Evolutionary conservation across 1,139 yeast genomes (phyloP).

Genomic region (Arxiozyma bovina): DNA sequence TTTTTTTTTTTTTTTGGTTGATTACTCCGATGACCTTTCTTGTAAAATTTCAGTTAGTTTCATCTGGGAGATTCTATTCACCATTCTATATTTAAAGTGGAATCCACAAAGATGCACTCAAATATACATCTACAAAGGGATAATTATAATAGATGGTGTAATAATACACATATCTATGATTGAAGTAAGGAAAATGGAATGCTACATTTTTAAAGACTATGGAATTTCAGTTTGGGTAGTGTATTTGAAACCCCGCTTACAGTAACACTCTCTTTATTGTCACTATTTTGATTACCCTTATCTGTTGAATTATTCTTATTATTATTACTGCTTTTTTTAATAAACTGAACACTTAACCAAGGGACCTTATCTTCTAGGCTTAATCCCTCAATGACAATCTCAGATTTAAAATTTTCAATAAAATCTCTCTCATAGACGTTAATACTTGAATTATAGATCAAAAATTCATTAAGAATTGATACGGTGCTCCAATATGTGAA

Average conservation of each 20-base stretch:
- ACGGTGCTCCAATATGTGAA: slow-evolving; percentile 84
- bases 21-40: not conserved
- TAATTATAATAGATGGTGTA: not conserved
- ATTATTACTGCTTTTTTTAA: not conserved
- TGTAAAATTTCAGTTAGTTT: too few species aligned
- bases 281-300: not conserved
- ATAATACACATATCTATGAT: not conserved
- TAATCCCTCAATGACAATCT: slow-evolving; percentile 38
- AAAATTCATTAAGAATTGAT: slow-evolving; percentile 78
- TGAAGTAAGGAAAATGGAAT: not conserved
- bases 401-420: slow-evolving; percentile 70
- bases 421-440: slow-evolving; percentile 76
- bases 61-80: too few species aligned
- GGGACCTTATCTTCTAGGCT: slow-evolving; percentile 24
- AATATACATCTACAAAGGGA: not conserved
- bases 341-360: slow-evolving; percentile 24
- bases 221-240: slow-evolving; percentile 23
- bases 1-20: too few species aligned
- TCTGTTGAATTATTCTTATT: slow-evolving; percentile 3
- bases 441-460: slow-evolving; percentile 67
- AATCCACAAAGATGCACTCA: too few species aligned
- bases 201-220: slow-evolving; percentile 14
- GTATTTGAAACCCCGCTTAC: slow-evolving; percentile 14
- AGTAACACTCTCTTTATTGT: slow-evolving; percentile 3
- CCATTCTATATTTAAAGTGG: too few species aligned